A percentile compares a stretch with the other conserved stretches of the same genome.
These are phyloP conservation scores for Flaveria sonorensis DNA, from an alignment of 129 eudicot species.

Conservation along the genomic window DNA sequence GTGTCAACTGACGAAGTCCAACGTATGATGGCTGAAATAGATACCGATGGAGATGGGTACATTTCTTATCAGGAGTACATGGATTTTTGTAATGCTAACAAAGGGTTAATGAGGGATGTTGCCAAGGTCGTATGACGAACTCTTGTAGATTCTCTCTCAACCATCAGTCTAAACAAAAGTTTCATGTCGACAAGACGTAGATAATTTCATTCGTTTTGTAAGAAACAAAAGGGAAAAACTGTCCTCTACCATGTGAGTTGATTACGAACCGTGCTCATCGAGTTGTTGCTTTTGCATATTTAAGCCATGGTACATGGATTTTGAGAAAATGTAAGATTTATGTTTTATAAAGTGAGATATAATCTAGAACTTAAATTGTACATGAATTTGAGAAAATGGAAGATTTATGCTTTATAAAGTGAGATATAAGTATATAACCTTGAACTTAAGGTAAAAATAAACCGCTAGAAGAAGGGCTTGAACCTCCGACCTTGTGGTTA, in stretches of 20 bases:
- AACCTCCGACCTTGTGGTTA: conserved; percentile 99
- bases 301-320: too few species aligned
- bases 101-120: conserved; percentile 78
- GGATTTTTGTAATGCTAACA: conserved; percentile 64
- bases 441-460: not conserved
- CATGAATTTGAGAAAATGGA: too few species aligned
- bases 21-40: conserved; percentile 79
- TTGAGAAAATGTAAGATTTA: too few species aligned
- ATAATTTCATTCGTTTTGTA: not conserved
- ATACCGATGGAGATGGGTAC: conserved; percentile 77
- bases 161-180: not conserved
- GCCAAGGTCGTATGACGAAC: conserved; percentile 69
- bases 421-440: too few species aligned
- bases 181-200: not conserved
- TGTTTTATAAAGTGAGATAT: too few species aligned
- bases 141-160: not conserved
- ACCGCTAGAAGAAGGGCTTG: conserved; percentile 98
- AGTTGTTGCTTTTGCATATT: too few species aligned
- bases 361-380: not conserved
- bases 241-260: conserved; percentile 11
- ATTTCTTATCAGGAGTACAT: conserved; percentile 77
- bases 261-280: not conserved
- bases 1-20: conserved; percentile 64
- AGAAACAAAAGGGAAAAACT: not conserved
- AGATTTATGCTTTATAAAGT: too few species aligned